Evolutionary conservation across 2,329 filamentous ascomycete genomes (phyloP), one percentile per base, ranked within the genome.

Genomic region (Colletotrichum graminicola): DNA sequence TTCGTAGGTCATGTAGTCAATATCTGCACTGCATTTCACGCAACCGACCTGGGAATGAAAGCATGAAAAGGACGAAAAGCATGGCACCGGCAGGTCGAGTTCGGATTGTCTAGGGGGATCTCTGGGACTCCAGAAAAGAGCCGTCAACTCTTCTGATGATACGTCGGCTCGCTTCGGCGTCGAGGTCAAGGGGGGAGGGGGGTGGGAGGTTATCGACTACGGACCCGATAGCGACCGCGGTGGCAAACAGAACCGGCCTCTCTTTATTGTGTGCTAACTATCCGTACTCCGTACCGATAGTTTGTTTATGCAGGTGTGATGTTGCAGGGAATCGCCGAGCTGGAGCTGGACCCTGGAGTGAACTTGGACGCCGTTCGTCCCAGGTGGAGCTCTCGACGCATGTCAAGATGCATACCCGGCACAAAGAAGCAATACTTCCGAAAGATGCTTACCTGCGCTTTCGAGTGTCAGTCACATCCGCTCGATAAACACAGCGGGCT

Each of bases 341-440:
- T 54, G 60, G 43, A 55, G 43, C 69, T 64, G 29, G 29, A 29
- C 2, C 2, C 29, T 36, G 45, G 45, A 60, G 21, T 21, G 34
- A 6, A 21, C 18, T 21, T 4, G 43, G 23, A 55, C 21, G 59
- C 32, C 29, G 26, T 43, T 26, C 23, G 21, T 8, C 6, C 41
- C 43, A n/a, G 43, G 18, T 18, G 56, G 67, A 66, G 43, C 60
- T 52, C 47, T 29, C 26, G 23, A 36, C 21, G 52, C 29, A 56
- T 41, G 60, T 64, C 47, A 60, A 56, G 54, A n/a, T 55, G 59
- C 59, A 61, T 54, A 54, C 56, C 32, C 26, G 57, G 23, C 52
- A 32, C 18, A 32, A 71, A 68, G 65, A 63, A 68, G 52, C 34
- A 56, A 64, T 55, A 63, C 60, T 29, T 39, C 65, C 65, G 64